Evolutionary conservation across 2,329 filamentous ascomycete species (phyloP).

Genomic region (Pseudogymnoascus sp.): DNA sequence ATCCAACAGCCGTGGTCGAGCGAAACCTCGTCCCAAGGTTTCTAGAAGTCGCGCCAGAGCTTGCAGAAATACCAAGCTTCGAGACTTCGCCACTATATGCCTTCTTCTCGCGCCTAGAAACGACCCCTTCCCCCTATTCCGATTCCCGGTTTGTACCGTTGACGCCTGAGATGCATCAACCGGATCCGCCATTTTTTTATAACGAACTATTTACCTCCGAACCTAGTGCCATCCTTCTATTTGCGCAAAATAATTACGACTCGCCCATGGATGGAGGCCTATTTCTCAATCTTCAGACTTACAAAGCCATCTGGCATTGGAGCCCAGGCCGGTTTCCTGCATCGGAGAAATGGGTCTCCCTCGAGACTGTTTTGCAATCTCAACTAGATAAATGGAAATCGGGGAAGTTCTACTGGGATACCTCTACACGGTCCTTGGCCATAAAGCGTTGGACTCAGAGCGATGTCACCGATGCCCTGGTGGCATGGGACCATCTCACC

Average conservation of each 20-base stretch:
- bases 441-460: neutral
- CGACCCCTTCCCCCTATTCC: too few species aligned
- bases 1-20: too few species aligned
- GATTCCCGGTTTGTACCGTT: too few species aligned
- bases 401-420: neutral
- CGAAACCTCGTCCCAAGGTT: too few species aligned
- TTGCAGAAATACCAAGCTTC: too few species aligned
- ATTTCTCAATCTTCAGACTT: neutral
- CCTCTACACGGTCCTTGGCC: neutral
- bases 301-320: neutral
- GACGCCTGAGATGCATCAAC: too few species aligned
- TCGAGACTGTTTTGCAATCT: neutral
- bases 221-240: neutral
- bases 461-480: neutral
- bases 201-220: neutral
- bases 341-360: neutral
- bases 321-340: neutral
- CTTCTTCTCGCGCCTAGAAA: too few species aligned
- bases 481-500: neutral
- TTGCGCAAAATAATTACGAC: neutral
- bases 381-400: neutral
- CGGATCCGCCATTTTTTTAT: neutral
- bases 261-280: neutral
- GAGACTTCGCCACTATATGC: too few species aligned
- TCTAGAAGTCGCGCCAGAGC: too few species aligned